Conservation (phyloP, 192 early-diverging fungal species). For the Rhizoclosmatium globosum region DNA sequence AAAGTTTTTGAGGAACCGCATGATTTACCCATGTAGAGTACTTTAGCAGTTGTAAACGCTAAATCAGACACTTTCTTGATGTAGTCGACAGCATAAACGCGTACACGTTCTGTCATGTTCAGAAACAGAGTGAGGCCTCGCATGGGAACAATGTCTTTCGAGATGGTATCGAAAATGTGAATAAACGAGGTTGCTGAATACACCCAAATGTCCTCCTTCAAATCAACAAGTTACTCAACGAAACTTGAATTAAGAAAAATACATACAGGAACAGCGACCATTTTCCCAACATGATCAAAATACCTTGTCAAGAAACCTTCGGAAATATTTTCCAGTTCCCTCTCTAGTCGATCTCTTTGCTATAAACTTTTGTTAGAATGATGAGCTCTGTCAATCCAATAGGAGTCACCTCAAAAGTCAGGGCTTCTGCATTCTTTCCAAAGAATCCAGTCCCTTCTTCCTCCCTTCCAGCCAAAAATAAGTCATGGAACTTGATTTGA, state of each 20-base stretch:
- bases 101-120: constrained; percentile 30
- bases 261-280: constrained; percentile 25
- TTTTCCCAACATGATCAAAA: constrained; percentile 18
- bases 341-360: constrained; percentile 20
- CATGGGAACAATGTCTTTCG: constrained; percentile 2
- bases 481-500: constrained; percentile 21
- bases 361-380: neutral
- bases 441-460: neutral
- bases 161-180: constrained; percentile 28
- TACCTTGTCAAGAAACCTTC: constrained; percentile 13
- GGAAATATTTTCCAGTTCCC: constrained; percentile 8
- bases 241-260: constrained; percentile 12
- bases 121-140: constrained; percentile 27
- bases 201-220: constrained; percentile 14
- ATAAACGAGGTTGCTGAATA: constrained; percentile 16
- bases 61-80: constrained; percentile 5
- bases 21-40: constrained; percentile 17
- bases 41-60: constrained; percentile 22
- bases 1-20: neutral
- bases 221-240: neutral
- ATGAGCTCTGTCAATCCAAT: neutral
- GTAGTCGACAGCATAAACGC: constrained; percentile 17
- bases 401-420: constrained; percentile 5
- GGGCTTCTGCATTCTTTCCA: neutral
- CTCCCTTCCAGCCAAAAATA: neutral